Evolutionary conservation across 805 yeast species (phyloP), one percentile per base, ranked within the genome.

Genomic region (Ascoidea asiatica): DNA sequence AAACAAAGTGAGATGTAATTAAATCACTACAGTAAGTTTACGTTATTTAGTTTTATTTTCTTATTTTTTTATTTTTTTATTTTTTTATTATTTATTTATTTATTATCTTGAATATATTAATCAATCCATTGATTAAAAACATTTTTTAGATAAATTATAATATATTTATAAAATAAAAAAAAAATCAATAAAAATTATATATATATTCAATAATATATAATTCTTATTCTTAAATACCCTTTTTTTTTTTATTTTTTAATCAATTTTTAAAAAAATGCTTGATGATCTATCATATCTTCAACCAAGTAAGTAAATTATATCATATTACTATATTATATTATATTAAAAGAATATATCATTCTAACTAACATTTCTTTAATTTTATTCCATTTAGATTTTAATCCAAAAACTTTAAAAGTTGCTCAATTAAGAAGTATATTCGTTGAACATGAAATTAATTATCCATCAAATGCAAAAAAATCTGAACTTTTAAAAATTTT

Each of bases 341-440:
- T 36, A 15, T 5, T 5, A 17, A 11, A 8, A 17, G 38, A 21
- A 21, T 18, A 40, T 5, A n/a, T n/a, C 38, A 11, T 22, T 5
- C 20, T 20, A n/a, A 21, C 18, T 5, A 7, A 4, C n/a, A 19
- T 37, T 43, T 23, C 23, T 11, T 21, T 39, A 5, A n/a, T 5
- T 40, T 21, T 17, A 23, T 5, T 56, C 41, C 39, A 55, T 29
- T 45, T 57, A 60, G 85, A 70, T n/a, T 86, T 84, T 59, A 79
- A 87, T 56, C 82, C 90, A 5, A 63, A 69, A 21, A 64, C 69
- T 37, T 64, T 82, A 50, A 81, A 77, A 43, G 79, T 85, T 19
- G 76, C 88, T 3, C 76, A 83, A 47, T 66, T 90, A 55, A 72
- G 92, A 53, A 71, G 77, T 19, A 69, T 86, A 19, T 65, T 90